Base-by-base conservation (phyloP, 495 filamentous ascomycete genomes). In the Penicillium arizonense region DNA sequence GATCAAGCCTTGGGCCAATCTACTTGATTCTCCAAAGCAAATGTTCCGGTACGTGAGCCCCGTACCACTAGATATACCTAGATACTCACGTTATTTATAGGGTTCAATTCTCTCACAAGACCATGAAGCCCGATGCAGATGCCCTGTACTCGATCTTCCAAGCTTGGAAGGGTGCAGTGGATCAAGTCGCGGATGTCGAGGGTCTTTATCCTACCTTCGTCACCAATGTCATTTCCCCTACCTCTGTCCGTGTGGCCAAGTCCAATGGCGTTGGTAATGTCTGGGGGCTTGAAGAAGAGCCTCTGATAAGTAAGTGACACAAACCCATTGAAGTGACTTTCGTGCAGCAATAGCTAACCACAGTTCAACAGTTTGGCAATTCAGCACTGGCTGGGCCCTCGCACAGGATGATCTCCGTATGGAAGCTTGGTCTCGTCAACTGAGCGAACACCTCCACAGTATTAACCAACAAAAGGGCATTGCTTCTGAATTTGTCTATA, bases 181-280 rank as follows among this genome's bases (percentile, higher is more conserved):
- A 58, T 5, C 12, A 52, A 5, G 61, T 69, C 20, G 24, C 61
- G n/a, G 66, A 69, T 20, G 59, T 69, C 4, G 11, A 63, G 9
- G 66, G 66, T 4, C 55, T 69, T 7, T 55, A 56, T 24, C 66
- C 66, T 1, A 69, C 63, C 8, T 64, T 69, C 23, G 66, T 69
- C 2, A 46, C 50, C 11, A 69, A 69, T 21, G 34, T 61, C 4
- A 39, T 46, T 14, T 44, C 63, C 24, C 37, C 61, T 1, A 16
- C 40, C 7, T 56, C 63, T 5, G 44, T 42, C 0, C 47, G 57
- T 0, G 61, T 63, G 2, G 61, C 46, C 14, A 50, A 52, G 36
- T 58, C 47, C 23, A 69, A 64, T 23, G 53, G 59, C 4, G 35
- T 69, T 32, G 75, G 76, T 24, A 65, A 77, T 44, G 56, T 81